Evolutionary conservation across 176 grass and related monocot genomes (phyloP).

Genomic region (Cenchrus fungigraminus): DNA sequence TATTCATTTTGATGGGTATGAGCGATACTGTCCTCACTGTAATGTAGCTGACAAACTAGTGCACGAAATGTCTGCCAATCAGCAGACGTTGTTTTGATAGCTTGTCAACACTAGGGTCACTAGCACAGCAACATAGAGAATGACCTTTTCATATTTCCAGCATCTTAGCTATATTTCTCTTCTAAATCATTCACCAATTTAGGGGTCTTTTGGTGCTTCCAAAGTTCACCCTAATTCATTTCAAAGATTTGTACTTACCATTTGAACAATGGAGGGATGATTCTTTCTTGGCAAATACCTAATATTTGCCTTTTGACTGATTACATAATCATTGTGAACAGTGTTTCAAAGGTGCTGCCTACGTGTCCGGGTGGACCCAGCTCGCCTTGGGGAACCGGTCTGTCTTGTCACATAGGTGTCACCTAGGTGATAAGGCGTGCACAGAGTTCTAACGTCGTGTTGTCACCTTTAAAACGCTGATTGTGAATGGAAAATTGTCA

Average conservation of each 20-base stretch:
- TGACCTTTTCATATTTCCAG: not conserved
- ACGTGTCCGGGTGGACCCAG: too few relatives aligned
- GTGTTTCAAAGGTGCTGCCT: too few relatives aligned
- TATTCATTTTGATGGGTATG: not conserved
- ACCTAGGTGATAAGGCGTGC: too few relatives aligned
- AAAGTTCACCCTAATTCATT: conserved; percentile 22
- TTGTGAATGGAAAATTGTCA: not conserved
- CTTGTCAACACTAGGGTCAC: not conserved
- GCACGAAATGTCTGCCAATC: not conserved
- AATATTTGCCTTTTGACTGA: not conserved
- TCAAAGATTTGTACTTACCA: not conserved
- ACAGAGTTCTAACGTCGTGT: too few relatives aligned
- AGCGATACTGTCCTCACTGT: not conserved
- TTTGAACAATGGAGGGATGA: not conserved
- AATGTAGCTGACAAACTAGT: not conserved
- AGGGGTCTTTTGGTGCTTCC: not conserved
- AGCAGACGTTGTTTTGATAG: conserved; percentile 1
- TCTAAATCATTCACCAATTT: not conserved
- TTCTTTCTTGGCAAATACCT: conserved; percentile 1
- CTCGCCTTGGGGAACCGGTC: too few relatives aligned
- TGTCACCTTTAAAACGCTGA: too few relatives aligned
- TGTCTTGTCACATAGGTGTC: too few relatives aligned
- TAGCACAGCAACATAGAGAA: not conserved
- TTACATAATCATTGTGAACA: too few relatives aligned
- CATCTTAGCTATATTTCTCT: not conserved